Conservation (phyloP, 2,329 filamentous ascomycete genomes). For the Apiospora phragmitis region DNA sequence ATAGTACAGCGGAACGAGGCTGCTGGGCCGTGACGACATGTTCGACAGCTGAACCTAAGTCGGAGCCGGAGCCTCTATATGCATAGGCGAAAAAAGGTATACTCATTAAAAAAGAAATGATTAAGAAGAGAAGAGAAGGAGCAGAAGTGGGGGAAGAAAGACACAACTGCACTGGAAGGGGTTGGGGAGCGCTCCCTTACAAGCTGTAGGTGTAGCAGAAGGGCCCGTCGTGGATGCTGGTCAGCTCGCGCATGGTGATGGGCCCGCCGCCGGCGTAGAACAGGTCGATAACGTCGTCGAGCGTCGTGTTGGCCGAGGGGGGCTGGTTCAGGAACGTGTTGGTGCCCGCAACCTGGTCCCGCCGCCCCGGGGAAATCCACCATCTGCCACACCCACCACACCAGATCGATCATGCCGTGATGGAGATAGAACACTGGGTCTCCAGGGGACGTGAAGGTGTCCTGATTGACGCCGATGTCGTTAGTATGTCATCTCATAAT, state of each 20-base stretch:
- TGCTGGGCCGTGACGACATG: background rate
- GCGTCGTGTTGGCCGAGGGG: slow-evolving; percentile 22
- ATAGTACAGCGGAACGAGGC: background rate
- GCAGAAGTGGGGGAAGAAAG: background rate
- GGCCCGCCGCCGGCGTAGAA: slow-evolving; percentile 23
- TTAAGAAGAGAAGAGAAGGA: background rate
- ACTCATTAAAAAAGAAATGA: background rate
- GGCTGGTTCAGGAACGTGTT: slow-evolving; percentile 27
- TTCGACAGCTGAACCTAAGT: background rate
- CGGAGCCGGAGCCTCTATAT: background rate
- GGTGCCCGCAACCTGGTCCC: slow-evolving; percentile 21
- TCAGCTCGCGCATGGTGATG: slow-evolving; percentile 26
- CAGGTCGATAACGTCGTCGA: slow-evolving; percentile 25
- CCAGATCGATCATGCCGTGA: slow-evolving; percentile 18
- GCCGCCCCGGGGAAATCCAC: slow-evolving; percentile 15
- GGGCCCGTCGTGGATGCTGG: slow-evolving; percentile 28
- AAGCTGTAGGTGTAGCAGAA: slow-evolving; percentile 29
- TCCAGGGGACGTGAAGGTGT: slow-evolving; percentile 20
- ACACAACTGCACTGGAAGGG: background rate
- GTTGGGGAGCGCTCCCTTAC: background rate
- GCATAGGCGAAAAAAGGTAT: background rate
- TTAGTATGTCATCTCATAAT: background rate
- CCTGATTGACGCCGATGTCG: background rate
- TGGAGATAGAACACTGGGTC: slow-evolving; percentile 26
- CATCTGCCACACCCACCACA: slow-evolving; percentile 25